Evolutionary conservation across 2,329 filamentous ascomycete genomes (phyloP), one percentile per base, ranked within the genome.

Genomic region (Venturia aucupariae): DNA sequence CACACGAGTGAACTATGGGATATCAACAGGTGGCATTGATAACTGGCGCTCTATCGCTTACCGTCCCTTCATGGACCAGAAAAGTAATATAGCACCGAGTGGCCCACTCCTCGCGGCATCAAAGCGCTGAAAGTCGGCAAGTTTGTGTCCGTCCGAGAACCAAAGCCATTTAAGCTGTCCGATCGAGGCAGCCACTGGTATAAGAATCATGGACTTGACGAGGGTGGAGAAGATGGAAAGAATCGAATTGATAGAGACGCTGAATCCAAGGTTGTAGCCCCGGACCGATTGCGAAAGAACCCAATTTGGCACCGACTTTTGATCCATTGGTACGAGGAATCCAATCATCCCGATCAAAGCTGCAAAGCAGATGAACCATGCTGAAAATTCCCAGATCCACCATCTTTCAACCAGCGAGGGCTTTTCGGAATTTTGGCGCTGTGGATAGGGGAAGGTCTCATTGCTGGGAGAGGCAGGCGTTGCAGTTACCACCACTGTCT

Each of bases 131-230:
- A 72, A 74, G 24, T 75, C 73, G 69, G 69, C 72, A 67, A 75
- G 71, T 7, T 70, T 66, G 24, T 74, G 73, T 0, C 72, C 71
- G 3, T 72, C 24, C 15, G 30, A 39, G 15, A 75, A 75, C 73
- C 73, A 75, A 19, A 67, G 72, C 74, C 74, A 75, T n/a, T 75
- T 75, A 1, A 74, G 44, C 55, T 75, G 74, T 0, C 74, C 73
- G 0, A 75, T 62, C 0, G 70, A 71, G 54, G 74, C 73, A 0
- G 71, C 69, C 0, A 71, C 68, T 0, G 72, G 73, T 0, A 75
- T 60, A 24, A 30, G 24, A 10, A 60, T 30, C 24, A 35, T 32
- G 7, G 19, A 27, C 17, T 60, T 60, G 55, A 60, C 22, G n/a
- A 60, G n/a, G 55, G 55, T 60, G 3, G 55, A 6, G 15, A 60